These are phyloP conservation scores for Akanthomyces uredinophilus DNA, from an alignment of 2,329 filamentous ascomycete species.

Conservation along the genomic window DNA sequence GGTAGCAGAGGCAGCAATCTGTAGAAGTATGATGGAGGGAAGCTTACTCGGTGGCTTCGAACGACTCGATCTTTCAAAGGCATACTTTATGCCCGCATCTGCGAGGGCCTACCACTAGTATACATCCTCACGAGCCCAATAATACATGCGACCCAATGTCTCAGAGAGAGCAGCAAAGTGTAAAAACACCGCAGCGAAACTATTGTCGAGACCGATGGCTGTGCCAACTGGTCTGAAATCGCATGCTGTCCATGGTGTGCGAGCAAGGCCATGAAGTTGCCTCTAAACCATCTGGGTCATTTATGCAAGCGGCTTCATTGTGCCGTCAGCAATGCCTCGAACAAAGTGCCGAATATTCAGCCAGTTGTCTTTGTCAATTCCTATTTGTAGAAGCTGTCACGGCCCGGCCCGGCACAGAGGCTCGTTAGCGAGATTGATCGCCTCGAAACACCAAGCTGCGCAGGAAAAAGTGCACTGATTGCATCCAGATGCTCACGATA, in stretches of 20 bases:
- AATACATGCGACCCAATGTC: neutral
- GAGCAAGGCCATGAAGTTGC: no score
- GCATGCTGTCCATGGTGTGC: no score
- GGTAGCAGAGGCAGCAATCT: neutral
- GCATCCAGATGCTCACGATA: no score
- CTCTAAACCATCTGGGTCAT: no score
- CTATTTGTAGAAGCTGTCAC: neutral
- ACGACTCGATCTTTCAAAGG: neutral
- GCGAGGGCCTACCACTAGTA: neutral
- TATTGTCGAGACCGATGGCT: no score
- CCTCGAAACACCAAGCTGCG: no score
- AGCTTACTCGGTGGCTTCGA: neutral
- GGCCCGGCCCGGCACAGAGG: neutral
- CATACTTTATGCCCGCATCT: neutral
- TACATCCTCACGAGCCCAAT: neutral
- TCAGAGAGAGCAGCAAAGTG: neutral
- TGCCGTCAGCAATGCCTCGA: no score
- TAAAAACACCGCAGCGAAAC: no score
- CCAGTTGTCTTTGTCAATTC: neutral
- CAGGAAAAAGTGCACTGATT: no score
- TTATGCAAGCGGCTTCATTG: no score
- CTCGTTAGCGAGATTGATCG: neutral
- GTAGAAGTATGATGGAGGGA: neutral
- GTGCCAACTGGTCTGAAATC: no score
- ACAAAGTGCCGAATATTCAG: neutral